Conservation (phyloP, 345 rosid species). For the Populus pruinosa region DNA sequence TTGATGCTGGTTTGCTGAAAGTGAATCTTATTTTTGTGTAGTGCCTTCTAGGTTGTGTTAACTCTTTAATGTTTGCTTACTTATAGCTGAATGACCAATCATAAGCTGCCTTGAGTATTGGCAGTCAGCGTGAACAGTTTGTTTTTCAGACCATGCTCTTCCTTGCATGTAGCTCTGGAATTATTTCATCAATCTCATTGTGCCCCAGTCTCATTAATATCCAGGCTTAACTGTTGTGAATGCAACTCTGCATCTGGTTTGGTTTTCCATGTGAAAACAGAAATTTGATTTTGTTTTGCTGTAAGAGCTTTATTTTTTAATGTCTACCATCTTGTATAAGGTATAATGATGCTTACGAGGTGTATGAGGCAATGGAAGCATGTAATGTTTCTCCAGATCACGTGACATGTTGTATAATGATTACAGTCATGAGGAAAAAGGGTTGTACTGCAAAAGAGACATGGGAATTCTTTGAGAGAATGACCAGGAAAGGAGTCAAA, state of each 20-base stretch:
- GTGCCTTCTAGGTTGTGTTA: not conserved
- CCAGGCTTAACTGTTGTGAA: not conserved
- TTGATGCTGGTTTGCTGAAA: too few relatives aligned
- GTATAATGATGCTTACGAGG: conserved; percentile 68
- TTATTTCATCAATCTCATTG: not conserved
- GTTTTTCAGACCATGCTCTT: not conserved
- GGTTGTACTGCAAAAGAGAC: conserved; percentile 69
- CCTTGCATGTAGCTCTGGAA: not conserved
- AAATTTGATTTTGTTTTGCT: not conserved
- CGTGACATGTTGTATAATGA: conserved; percentile 72
- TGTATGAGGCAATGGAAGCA: conserved; percentile 61
- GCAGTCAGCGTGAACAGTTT: not conserved
- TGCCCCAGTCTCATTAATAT: not conserved
- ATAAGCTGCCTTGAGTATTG: not conserved
- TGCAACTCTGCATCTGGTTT: not conserved
- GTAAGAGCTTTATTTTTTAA: conserved; percentile 4
- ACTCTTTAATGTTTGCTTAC: not conserved
- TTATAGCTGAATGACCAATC: not conserved
- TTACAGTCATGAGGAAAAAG: conserved; percentile 63
- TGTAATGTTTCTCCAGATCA: conserved; percentile 57
- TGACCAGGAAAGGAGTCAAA: conserved; percentile 68
- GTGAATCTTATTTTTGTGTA: not conserved
- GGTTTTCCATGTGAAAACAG: not conserved
- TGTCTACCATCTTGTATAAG: conserved; percentile 33
- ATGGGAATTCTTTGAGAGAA: conserved; percentile 71